Evolutionary conservation across 31 red algal genomes (phyloP), one percentile per base, ranked within the genome.

Genomic region (Pterothamnion heteromorphum): DNA sequence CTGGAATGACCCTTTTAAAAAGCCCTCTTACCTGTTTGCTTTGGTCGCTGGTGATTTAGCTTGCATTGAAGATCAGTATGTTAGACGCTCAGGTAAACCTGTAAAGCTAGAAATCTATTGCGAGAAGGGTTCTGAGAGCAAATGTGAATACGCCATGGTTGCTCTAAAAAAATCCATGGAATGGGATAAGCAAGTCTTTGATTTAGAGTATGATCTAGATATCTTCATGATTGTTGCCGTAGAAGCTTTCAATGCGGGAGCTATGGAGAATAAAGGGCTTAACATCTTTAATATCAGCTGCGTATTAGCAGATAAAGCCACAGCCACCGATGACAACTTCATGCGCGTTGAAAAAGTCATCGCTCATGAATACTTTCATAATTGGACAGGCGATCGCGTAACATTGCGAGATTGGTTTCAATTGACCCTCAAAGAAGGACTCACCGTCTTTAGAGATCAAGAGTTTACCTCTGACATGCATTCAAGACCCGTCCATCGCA

Each of bases 311-410:
- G 94, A 91, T 84, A 91, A 91, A 5, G 89, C 92, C 36, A 97
- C 98, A 20, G 94, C 98, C 9, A 99, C 98, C 2, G 98, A 99
- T 87, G 58, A 74, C 24, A 96, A 99, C 39, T 99, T 93, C 76
- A 94, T 95, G 34, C 74, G 72, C 34, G 93, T 99, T 3, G 93
- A 96, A 64, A 95, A 94, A 21, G 95, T 99, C 24, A 92, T 97
- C 32, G 98, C 93, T 0, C 98, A 99, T 89, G 98, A 99, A 90
- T 99, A 99, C 64, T 99, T 99, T 84, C 98, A 99, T 91, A 99
- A 99, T 94, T 99, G 94, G 74, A 93, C 91, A 22, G 98, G 98
- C 18, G 97, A 99, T 92, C 90, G 98, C 9, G 98, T 99, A 0
- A 99, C 98, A 2, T 91, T 95, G 43, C 92, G 94, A 44, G 91